Evolutionary conservation across 441 rosid species (phyloP).

Genomic region (Adansonia madagascariensis): DNA sequence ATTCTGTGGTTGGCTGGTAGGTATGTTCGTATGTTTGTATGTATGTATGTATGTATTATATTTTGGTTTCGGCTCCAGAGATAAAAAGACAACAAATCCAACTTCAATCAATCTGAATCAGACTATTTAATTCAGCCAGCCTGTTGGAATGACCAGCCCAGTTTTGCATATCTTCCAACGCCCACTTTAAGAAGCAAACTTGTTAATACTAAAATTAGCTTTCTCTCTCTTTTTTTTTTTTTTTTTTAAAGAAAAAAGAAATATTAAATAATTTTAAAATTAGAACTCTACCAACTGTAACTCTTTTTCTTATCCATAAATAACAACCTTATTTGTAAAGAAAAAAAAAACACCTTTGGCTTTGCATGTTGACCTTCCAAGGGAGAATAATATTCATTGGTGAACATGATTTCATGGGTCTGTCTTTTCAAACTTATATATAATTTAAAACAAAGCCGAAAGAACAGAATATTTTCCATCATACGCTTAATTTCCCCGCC

Average conservation of each 20-base stretch:
- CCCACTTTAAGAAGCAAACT: too few species aligned
- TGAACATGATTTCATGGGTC: conserved; percentile 4
- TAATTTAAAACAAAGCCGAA: conserved; percentile 2
- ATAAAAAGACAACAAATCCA: not conserved
- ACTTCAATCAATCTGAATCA: not conserved
- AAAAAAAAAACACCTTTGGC: not conserved
- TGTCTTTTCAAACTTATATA: not conserved
- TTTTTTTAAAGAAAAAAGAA: too few species aligned
- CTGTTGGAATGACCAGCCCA: too few species aligned
- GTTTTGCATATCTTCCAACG: too few species aligned
- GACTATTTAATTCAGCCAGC: too few species aligned
- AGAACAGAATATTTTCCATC: not conserved
- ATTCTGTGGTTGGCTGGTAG: too few species aligned
- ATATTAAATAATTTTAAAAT: too few species aligned
- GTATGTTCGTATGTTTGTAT: too few species aligned
- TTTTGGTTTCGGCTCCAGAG: not conserved
- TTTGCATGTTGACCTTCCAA: conserved; percentile 9
- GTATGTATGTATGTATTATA: not conserved
- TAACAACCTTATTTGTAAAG: not conserved
- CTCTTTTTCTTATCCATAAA: too few species aligned
- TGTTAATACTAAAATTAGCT: too few species aligned
- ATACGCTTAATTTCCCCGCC: not conserved
- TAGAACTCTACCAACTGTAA: too few species aligned
- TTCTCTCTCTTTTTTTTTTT: too few species aligned
- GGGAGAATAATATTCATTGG: conserved; percentile 5